These are phyloP conservation scores for Casuarina glauca DNA, from an alignment of 306 rosid species.

Conservation along the genomic window DNA sequence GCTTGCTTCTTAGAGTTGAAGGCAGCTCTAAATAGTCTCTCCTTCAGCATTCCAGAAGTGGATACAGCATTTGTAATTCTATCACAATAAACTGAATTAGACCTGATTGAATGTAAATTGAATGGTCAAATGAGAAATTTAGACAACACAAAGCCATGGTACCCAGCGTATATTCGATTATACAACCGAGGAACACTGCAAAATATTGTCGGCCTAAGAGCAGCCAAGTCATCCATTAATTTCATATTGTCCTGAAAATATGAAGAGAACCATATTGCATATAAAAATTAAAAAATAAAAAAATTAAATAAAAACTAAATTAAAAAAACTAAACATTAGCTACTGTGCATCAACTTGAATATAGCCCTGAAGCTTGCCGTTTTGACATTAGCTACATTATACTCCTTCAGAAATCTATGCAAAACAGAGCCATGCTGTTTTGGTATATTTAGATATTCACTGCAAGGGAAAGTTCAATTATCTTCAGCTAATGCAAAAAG, in stretches of 20 bases:
- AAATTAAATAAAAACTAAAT: too few species aligned
- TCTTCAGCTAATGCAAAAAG: background rate
- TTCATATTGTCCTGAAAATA: conserved; percentile 81
- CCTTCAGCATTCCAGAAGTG: conserved; percentile 83
- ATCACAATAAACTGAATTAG: conserved; percentile 21
- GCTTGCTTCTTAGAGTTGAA: conserved; percentile 92
- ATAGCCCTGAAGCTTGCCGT: background rate
- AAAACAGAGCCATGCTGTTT: background rate
- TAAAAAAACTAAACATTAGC: too few species aligned
- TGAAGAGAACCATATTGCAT: conserved; percentile 25
- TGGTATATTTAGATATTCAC: background rate
- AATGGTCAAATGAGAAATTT: conserved; percentile 19
- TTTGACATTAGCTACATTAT: background rate
- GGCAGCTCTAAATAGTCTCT: conserved; percentile 85
- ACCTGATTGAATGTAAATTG: background rate
- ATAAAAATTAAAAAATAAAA: too few species aligned
- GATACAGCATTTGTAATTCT: conserved; percentile 81
- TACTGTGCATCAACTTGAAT: background rate
- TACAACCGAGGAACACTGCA: conserved; percentile 96
- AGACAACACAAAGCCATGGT: conserved; percentile 22
- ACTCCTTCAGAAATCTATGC: background rate
- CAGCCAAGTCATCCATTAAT: conserved; percentile 85
- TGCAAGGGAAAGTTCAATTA: background rate
- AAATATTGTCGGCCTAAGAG: conserved; percentile 86
- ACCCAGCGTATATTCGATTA: conserved; percentile 97